A percentile compares a stretch with the other conserved stretches of the same genome.
These are phyloP conservation scores for Plasmodium ovale DNA, from an alignment of 169 alveolate species.

Conservation along the genomic window DNA sequence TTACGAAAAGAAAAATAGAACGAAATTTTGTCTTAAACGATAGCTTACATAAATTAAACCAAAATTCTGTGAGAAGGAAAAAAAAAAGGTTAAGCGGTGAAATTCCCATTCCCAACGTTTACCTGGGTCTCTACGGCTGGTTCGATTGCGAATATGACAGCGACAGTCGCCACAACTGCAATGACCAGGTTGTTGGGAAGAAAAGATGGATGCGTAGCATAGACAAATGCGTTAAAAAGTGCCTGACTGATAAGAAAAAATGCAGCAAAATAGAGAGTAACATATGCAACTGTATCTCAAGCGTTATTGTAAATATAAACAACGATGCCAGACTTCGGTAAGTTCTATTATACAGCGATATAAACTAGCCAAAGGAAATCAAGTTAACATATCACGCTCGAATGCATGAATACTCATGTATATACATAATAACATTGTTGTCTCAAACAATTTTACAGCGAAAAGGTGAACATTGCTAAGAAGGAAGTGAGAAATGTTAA, in stretches of 20 bases:
- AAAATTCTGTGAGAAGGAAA: background rate
- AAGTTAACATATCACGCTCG: background rate
- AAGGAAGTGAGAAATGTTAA: conserved; percentile 50
- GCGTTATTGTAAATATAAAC: conserved; percentile 41
- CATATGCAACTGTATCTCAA: conserved; percentile 46
- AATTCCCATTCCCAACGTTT: conserved; percentile 40
- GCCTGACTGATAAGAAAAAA: conserved; percentile 17
- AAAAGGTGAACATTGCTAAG: conserved; percentile 53
- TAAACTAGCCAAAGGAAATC: background rate
- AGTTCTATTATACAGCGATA: background rate
- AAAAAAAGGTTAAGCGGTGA: conserved; percentile 13
- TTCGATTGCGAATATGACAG: conserved; percentile 17
- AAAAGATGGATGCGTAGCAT: conserved; percentile 3
- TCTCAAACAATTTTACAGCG: background rate
- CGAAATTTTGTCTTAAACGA: conserved; percentile 11
- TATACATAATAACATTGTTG: no score
- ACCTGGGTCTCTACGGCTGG: conserved; percentile 17
- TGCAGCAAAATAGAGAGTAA: conserved; percentile 6
- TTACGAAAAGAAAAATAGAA: background rate
- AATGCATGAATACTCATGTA: background rate
- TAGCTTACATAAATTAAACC: background rate
- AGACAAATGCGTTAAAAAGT: conserved; percentile 24
- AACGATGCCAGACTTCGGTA: conserved; percentile 70
- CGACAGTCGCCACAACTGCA: no score
- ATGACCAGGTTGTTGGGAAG: background rate